phyloP scores from a whole-genome alignment of 768 basidiomycete genomes.

The Plicaturopsis crispa region DNA sequence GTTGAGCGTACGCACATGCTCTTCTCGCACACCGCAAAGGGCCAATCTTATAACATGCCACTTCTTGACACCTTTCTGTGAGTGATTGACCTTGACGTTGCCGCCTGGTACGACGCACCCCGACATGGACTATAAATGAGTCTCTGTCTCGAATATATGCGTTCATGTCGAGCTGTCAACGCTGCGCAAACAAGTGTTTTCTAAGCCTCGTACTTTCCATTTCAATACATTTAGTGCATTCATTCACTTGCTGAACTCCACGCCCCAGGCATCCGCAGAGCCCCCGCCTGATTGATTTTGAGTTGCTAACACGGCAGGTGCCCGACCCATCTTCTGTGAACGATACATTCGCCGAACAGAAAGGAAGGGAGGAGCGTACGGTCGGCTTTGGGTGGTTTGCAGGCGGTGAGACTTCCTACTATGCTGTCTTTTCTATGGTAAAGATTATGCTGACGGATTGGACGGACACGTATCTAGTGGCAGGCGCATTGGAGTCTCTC shows the following conservation, averaged over 20 bases:
- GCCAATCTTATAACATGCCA: conserved; percentile 79
- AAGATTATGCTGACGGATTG: background rate
- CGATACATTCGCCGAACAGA: too few relatives aligned
- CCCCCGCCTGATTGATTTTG: conserved; percentile 75
- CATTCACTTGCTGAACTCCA: too few relatives aligned
- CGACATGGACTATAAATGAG: too few relatives aligned
- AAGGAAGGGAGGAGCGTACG: conserved; percentile 53
- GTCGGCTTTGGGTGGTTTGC: conserved; percentile 93
- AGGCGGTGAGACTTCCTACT: conserved; percentile 48
- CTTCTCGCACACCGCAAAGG: conserved; percentile 91
- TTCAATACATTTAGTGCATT: too few relatives aligned
- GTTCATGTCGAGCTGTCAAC: too few relatives aligned
- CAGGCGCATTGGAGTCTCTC: conserved; percentile 79
- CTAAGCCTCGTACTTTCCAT: too few relatives aligned
- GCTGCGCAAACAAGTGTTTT: too few relatives aligned
- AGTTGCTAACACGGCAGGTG: conserved; percentile 53
- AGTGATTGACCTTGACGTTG: too few relatives aligned
- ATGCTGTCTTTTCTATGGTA: background rate
- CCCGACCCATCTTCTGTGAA: too few relatives aligned
- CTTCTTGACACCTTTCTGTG: conserved; percentile 63
- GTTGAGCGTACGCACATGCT: conserved; percentile 69
- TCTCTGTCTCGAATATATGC: too few relatives aligned
- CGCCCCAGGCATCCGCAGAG: too few relatives aligned
- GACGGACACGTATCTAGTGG: conserved; percentile 38
- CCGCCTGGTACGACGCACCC: too few relatives aligned